Percentiles rank a stretch among this genome's conserved stretches.
phyloP scores from a whole-genome alignment of 441 rosid genomes.

The Arabidopsis lyrata region DNA sequence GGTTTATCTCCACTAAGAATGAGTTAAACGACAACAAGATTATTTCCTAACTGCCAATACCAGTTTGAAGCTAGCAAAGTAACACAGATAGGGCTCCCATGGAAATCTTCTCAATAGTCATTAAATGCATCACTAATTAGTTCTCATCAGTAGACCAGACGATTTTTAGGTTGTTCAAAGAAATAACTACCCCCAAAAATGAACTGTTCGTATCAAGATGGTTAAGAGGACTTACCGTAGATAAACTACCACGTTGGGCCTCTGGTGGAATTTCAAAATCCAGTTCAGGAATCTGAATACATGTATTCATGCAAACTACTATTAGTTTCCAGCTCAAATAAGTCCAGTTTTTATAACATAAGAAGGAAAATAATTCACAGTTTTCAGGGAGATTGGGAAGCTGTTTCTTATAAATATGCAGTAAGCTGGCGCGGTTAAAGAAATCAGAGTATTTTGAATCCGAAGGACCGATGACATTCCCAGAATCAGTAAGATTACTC shows the following conservation, averaged over 20 bases:
- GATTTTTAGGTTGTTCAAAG: background rate
- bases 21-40: background rate
- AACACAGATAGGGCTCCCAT: background rate
- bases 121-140: background rate
- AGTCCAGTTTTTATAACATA: background rate
- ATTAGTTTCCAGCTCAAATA: conserved; percentile 27
- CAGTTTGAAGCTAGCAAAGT: background rate
- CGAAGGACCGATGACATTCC: background rate
- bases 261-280: conserved; percentile 99
- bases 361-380: conserved; percentile 22
- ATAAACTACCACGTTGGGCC: conserved; percentile 94
- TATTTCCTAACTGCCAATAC: background rate
- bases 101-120: background rate
- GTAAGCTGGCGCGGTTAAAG: background rate
- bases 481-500: conserved; percentile 9
- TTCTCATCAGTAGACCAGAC: background rate
- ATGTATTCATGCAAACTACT: conserved; percentile 20
- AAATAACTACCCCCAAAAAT: background rate
- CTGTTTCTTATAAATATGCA: background rate
- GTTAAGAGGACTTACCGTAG: conserved; percentile 64
- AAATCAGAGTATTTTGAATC: background rate
- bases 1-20: background rate
- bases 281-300: conserved; percentile 86
- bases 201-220: conserved; percentile 8
- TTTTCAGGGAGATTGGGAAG: conserved; percentile 6